A percentile compares a stretch with the other conserved stretches of the same genome.
Evolutionary conservation across 2,329 filamentous ascomycete species (phyloP).

Genomic region (Alternaria panax): DNA sequence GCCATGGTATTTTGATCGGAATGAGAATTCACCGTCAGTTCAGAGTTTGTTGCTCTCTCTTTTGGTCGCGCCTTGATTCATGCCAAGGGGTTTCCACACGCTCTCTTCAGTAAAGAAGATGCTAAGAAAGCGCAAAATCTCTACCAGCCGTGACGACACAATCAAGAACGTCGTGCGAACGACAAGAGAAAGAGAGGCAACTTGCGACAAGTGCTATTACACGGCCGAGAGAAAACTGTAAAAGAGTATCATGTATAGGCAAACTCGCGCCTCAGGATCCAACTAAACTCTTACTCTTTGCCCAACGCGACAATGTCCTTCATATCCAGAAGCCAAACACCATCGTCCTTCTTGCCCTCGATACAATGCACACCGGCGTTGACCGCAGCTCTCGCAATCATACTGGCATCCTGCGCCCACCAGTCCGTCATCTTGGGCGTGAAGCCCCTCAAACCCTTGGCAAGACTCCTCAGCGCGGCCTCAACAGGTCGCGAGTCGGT

Average conservation of each 20-base stretch:
- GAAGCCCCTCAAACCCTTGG: slow-evolving; percentile 61
- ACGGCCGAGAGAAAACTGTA: background rate
- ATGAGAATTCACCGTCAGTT: too few relatives aligned
- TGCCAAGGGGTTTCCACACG: too few relatives aligned
- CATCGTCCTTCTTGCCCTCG: slow-evolving; percentile 63
- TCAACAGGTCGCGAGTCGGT: slow-evolving; percentile 68
- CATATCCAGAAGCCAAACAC: slow-evolving; percentile 67
- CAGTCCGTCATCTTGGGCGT: slow-evolving; percentile 63
- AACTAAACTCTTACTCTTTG: slow-evolving; percentile 40
- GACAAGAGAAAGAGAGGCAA: background rate
- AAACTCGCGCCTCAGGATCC: background rate
- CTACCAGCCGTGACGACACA: background rate
- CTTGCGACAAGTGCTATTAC: fast-evolving
- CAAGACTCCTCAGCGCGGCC: slow-evolving; percentile 62
- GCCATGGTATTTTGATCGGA: slow-evolving; percentile 42
- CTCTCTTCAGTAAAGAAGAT: too few relatives aligned
- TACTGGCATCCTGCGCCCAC: slow-evolving; percentile 75
- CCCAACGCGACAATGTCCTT: slow-evolving; percentile 72
- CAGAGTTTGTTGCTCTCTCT: too few relatives aligned
- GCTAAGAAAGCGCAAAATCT: too few relatives aligned
- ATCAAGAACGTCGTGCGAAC: background rate
- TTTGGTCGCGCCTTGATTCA: too few relatives aligned
- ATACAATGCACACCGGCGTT: slow-evolving; percentile 61
- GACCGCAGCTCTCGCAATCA: slow-evolving; percentile 74
- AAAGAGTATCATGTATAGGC: background rate